Base-by-base conservation (phyloP, 495 filamentous ascomycete species). In the Xylaria longipes region DNA sequence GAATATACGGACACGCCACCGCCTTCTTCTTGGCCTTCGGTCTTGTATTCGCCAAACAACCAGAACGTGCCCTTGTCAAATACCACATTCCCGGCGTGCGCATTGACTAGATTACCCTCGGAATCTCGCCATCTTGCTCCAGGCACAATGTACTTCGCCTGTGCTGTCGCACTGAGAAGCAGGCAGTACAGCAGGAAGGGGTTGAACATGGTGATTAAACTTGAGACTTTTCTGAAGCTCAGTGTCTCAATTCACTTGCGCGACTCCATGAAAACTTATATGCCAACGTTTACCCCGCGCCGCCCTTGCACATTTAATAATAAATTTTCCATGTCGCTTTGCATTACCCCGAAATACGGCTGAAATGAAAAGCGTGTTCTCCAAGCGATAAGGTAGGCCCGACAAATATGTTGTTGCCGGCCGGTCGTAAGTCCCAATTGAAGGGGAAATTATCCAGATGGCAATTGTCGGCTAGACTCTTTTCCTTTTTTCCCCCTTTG, bases 31-130 rank as follows among this genome's bases (percentile, higher is more conserved):
- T 82, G 80, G 1, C 76, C 81, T 60, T 83, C 70, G 25, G 76
- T 69, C 76, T 85, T 85, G 74, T 84, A 82, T 74, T 85, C 83
- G 45, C 83, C 83, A 57, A 85, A 85, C 72, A 74, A 75, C 76
- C 77, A 85, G 69, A 82, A 85, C 64, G 75, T 84, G 25, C 79
- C 82, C 15, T 80, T 78, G 27, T 78, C 76, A 15, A 73, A 15
- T 37, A 82, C 74, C 22, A 82, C 69, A 37, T 75, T 82, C 2
- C 83, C 83, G 0, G 82, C 83, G 54, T 85, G 82, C 22, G 82
- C 82, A 66, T 83, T 85, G 17, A 85, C 77, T 2, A 84, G 63
- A 61, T 79, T 80, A 5, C 82, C 81, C 17, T 80, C 76, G 3
- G 78, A 84, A 60, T 82, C 82, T 9, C 74, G 75, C 82, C 83